Evolutionary conservation across 371 early-diverging fungal species (phyloP).

Genomic region (Syncephalastrum monosporum): DNA sequence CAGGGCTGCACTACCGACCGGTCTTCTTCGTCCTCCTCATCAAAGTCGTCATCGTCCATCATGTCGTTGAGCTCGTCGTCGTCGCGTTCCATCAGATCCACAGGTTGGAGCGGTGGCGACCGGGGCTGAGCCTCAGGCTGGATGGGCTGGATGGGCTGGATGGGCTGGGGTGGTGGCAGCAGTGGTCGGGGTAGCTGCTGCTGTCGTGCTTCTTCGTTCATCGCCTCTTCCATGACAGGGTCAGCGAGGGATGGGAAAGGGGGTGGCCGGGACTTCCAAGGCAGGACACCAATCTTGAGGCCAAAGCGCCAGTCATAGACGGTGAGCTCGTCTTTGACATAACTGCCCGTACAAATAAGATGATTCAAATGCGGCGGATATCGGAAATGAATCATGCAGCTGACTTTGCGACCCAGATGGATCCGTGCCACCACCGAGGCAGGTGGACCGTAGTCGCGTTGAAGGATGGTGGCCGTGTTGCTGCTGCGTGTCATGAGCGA

Average conservation of each 20-base stretch:
- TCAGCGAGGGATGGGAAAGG: constrained; percentile 2
- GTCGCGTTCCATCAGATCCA: neutral
- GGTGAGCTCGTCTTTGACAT: constrained; percentile 24
- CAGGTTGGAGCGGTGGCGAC: constrained; percentile 5
- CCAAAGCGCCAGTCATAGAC: constrained; percentile 47
- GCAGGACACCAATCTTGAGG: constrained; percentile 34
- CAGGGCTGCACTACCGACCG: constrained; percentile 30
- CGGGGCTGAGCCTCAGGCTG: too few relatives aligned
- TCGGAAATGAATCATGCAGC: constrained; percentile 45
- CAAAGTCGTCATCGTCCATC: constrained; percentile 10
- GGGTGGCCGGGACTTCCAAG: constrained; percentile 21
- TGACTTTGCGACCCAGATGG: constrained; percentile 27
- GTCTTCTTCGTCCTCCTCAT: constrained; percentile 20
- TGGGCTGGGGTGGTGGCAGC: neutral
- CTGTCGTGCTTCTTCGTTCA: neutral
- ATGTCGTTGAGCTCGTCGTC: constrained; percentile 9
- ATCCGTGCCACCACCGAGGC: constrained; percentile 20
- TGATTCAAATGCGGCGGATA: constrained; percentile 34
- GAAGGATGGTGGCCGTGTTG: neutral
- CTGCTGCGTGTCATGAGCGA: neutral
- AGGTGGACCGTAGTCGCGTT: constrained; percentile 11
- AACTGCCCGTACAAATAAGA: constrained; percentile 36
- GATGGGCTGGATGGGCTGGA: neutral
- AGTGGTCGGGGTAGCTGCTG: constrained; percentile 2
- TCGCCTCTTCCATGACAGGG: neutral